Percentiles rank a stretch among this genome's conserved stretches.
phyloP scores from a whole-genome alignment of 1,284 basidiomycete species.

The Clitocybe nebularis region DNA sequence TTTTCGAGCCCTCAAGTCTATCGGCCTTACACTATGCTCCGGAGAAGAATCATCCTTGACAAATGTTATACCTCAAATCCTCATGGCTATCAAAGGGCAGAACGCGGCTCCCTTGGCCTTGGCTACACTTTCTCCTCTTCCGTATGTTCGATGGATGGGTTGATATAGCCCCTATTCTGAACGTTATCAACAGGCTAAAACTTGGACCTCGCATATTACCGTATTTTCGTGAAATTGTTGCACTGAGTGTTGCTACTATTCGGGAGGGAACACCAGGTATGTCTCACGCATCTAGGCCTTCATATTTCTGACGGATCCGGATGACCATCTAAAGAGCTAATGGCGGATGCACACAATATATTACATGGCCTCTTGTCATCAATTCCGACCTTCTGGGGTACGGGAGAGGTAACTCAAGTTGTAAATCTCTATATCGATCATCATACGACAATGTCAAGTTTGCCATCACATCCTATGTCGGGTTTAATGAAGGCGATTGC shows the following conservation, averaged over 20 bases:
- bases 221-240: conserved; percentile 70
- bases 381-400: conserved; percentile 72
- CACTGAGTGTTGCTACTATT: conserved; percentile 51
- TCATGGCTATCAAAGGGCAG: conserved; percentile 43
- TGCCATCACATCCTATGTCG: conserved; percentile 26
- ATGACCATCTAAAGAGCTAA: conserved; percentile 20
- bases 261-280: conserved; percentile 36
- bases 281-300: too few species aligned
- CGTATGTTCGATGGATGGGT: conserved; percentile 54
- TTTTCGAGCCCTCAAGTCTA: conserved; percentile 55
- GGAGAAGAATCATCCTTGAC: conserved; percentile 68
- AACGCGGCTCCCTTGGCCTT: conserved; percentile 40
- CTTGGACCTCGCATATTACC: conserved; percentile 88
- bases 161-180: conserved; percentile 1
- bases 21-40: conserved; percentile 52
- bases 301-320: too few species aligned
- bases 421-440: conserved; percentile 53
- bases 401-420: conserved; percentile 54
- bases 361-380: conserved; percentile 53
- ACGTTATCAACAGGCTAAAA: conserved; percentile 45
- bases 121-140: conserved; percentile 53
- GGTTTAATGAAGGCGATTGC: conserved; percentile 52
- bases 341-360: conserved; percentile 42
- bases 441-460: conserved; percentile 24
- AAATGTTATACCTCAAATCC: conserved; percentile 52